Conservation (phyloP, 129 eudicot genomes). For the Logfia minima region DNA sequence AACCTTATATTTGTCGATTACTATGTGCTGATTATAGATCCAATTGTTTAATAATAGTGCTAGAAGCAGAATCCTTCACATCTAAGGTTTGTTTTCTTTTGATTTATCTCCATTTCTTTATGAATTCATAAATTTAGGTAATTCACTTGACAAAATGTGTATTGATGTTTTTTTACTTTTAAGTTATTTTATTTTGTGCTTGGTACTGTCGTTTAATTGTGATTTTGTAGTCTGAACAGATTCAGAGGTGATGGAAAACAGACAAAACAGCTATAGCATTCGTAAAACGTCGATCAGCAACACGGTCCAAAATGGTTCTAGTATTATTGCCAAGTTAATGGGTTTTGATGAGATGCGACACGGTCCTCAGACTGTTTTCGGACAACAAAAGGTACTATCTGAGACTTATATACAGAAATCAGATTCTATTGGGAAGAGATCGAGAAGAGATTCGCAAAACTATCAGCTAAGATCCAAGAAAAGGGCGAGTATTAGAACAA, state of each 20-base stretch:
- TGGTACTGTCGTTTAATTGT: neutral
- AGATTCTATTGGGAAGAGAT: constrained; percentile 51
- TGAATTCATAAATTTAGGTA: neutral
- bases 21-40: constrained; percentile 16
- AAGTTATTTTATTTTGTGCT: neutral
- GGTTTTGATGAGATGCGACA: constrained; percentile 46
- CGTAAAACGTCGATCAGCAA: too few species aligned
- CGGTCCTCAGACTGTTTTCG: constrained; percentile 22
- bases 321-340: constrained; percentile 74
- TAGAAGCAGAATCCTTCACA: constrained; percentile 22
- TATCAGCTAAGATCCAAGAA: constrained; percentile 17
- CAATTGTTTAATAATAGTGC: neutral
- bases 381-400: constrained; percentile 48
- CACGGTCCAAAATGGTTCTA: neutral
- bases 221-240: constrained; percentile 10
- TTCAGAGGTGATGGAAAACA: constrained; percentile 46
- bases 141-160: neutral
- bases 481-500: constrained; percentile 18
- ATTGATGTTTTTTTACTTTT: neutral
- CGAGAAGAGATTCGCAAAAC: constrained; percentile 28
- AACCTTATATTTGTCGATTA: neutral
- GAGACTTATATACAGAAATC: constrained; percentile 54
- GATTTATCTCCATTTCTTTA: neutral
- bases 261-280: constrained; percentile 6
- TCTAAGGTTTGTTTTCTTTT: constrained; percentile 18